These are phyloP conservation scores for Fusarium longipes DNA, from an alignment of 2,329 filamentous ascomycete species.

Conservation along the genomic window DNA sequence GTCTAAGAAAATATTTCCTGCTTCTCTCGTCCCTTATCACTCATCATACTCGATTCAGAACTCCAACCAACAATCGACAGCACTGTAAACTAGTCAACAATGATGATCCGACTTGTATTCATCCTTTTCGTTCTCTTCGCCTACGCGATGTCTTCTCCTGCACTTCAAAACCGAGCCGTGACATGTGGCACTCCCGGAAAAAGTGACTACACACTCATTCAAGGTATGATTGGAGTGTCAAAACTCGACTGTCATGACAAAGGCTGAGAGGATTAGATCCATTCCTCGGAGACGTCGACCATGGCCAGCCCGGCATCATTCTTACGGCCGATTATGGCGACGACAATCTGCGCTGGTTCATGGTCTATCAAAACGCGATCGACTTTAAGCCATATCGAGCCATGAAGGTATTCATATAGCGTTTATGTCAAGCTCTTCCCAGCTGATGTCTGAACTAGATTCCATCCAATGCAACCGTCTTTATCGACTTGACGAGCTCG, in stretches of 20 bases:
- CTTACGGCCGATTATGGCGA: constrained; percentile 19
- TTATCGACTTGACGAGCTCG: constrained; percentile 24
- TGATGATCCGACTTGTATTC: neutral
- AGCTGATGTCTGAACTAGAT: constrained; percentile 11
- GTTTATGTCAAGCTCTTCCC: accelerated
- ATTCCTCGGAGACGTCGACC: constrained; percentile 31
- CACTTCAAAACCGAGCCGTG: no score
- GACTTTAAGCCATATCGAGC: constrained; percentile 39
- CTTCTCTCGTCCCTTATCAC: neutral
- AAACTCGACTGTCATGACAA: neutral
- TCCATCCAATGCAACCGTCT: constrained; percentile 29
- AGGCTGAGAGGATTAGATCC: constrained; percentile 10
- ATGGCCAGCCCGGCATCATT: constrained; percentile 30
- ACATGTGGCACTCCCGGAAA: constrained; percentile 14
- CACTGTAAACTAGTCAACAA: neutral
- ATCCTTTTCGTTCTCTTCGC: neutral
- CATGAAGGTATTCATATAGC: constrained; percentile 18
- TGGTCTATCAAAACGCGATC: constrained; percentile 37
- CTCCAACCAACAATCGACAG: neutral
- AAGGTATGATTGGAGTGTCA: neutral
- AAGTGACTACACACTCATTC: constrained; percentile 25
- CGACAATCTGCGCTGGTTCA: constrained; percentile 27
- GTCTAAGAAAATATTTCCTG: neutral
- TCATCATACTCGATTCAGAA: neutral
- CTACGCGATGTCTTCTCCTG: neutral